Evolutionary conservation across 805 yeast genomes (phyloP), one percentile per base, ranked within the genome.

Genomic region (Lipomyces kockii): DNA sequence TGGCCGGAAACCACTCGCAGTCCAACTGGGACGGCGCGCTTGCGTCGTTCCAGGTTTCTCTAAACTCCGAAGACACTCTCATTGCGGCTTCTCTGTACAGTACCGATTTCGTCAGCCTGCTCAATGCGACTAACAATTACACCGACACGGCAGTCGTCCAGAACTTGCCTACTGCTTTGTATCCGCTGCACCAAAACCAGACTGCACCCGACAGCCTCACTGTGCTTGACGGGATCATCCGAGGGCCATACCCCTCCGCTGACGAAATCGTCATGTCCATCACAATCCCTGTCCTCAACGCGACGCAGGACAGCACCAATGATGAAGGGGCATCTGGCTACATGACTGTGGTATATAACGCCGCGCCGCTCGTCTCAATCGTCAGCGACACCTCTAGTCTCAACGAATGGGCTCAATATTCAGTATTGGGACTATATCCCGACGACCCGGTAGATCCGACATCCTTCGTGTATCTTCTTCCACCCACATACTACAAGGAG

Each of bases 221-320:
- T 1, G 77, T 78, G 27, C 71, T 81, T 0, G 78, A 77, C 0
- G 89, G 89, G n/a, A 78, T 83, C 63, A 68, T 90, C 17, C 80
- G 87, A 0, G 97, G 96, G 2, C 97, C 97, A 0, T 80, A 85
- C 0, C 62, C 78, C 20, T 85, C 86, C 71, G 77, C 59, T 8
- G 74, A 76, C 51, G 66, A 81, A 1, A 88, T 84, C 73, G 83
- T 86, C 71, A 80, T 91, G 83, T 91, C 97, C 0, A 80, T 92
- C 78, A 89, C 97, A 0, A 72, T 91, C 3, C 95, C 97, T 0
- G 84, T 92, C 2, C 88, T 83, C 73, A 85, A 91, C 20, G 89
- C 89, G 71, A 83, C 88, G n/a, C 88, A 96, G 1, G 88, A 90
- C 27, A 78, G 88, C 55, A 78, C 88, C 27, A 78, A 82, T n/a